A percentile compares a stretch with the other conserved stretches of the same genome.
phyloP scores from a whole-genome alignment of 106 monocot genomes.

The Acorus calamus region DNA sequence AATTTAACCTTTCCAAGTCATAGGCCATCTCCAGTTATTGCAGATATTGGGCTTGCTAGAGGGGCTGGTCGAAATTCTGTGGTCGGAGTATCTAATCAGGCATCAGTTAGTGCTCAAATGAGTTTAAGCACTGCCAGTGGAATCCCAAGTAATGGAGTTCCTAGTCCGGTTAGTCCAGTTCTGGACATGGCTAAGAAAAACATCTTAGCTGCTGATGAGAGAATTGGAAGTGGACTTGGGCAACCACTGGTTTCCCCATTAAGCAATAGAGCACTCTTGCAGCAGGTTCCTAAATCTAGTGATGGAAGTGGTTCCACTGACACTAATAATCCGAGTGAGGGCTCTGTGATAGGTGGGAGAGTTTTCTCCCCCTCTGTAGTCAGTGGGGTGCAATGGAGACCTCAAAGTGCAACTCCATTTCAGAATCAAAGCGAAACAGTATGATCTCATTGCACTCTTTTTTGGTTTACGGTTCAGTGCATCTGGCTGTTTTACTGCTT shows the following conservation, averaged over 20 bases:
- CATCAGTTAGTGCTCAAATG: conserved; percentile 31
- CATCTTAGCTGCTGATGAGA: conserved; percentile 51
- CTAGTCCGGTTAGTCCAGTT: conserved; percentile 32
- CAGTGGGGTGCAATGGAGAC: conserved; percentile 75
- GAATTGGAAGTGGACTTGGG: conserved; percentile 29
- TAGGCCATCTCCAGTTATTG: conserved; percentile 68
- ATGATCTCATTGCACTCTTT: background rate
- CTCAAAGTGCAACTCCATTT: conserved; percentile 57
- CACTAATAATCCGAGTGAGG: conserved; percentile 33
- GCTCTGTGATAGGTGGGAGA: conserved; percentile 43
- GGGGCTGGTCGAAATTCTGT: conserved; percentile 30
- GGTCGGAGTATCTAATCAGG: conserved; percentile 26
- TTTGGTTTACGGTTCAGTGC: background rate
- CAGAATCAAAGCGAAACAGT: conserved; percentile 72
- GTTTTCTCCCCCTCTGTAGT: conserved; percentile 58
- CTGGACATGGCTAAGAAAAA: conserved; percentile 51
- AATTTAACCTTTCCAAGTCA: conserved; percentile 32
- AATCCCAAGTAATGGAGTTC: conserved; percentile 23
- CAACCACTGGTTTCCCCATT: conserved; percentile 68
- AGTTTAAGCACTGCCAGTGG: conserved; percentile 35
- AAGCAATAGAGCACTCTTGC: conserved; percentile 39
- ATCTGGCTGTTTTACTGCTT: no score
- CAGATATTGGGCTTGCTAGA: conserved; percentile 44
- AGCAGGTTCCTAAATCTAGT: conserved; percentile 44
- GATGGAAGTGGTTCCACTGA: conserved; percentile 45